Percentiles rank a stretch among this genome's conserved stretches.
phyloP scores from a whole-genome alignment of 495 filamentous ascomycete species.

The Wilcoxina mikolae region DNA sequence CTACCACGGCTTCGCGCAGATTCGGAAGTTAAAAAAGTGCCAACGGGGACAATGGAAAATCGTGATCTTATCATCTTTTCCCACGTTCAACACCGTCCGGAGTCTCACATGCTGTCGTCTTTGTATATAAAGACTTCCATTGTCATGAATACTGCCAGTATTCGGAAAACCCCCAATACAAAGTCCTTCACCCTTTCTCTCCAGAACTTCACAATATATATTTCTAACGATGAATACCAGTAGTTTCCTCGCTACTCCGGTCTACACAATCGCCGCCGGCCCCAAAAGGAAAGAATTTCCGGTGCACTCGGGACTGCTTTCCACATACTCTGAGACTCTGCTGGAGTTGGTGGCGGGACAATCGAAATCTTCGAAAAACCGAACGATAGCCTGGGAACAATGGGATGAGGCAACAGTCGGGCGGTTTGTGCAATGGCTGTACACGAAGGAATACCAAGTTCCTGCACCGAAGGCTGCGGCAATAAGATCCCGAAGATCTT shows the following conservation, averaged over 20 bases:
- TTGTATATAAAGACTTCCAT: too few species aligned
- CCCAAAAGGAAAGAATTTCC: conserved; percentile 1
- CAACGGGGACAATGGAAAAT: too few species aligned
- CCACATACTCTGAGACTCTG: background rate
- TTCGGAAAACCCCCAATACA: too few species aligned
- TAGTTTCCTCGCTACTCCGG: background rate
- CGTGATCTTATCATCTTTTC: too few species aligned
- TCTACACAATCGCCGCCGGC: conserved; percentile 5
- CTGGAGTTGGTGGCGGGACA: background rate
- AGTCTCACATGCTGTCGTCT: too few species aligned
- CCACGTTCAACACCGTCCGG: too few species aligned
- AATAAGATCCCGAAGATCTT: background rate
- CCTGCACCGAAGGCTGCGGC: background rate
- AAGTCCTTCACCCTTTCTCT: background rate
- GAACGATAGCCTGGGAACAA: conserved; percentile 3
- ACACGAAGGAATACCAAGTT: background rate
- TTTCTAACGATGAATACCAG: background rate
- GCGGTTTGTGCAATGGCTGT: conserved; percentile 4
- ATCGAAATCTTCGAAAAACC: background rate
- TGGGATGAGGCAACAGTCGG: conserved; percentile 4
- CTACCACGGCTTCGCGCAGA: too few species aligned
- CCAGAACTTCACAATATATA: background rate
- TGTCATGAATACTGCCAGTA: too few species aligned
- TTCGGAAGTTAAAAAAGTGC: too few species aligned
- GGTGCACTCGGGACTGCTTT: background rate